A percentile compares a stretch with the other conserved stretches of the same genome.
These are phyloP conservation scores for Neonectria magnoliae DNA, from an alignment of 2,329 filamentous ascomycete species.

Conservation along the genomic window DNA sequence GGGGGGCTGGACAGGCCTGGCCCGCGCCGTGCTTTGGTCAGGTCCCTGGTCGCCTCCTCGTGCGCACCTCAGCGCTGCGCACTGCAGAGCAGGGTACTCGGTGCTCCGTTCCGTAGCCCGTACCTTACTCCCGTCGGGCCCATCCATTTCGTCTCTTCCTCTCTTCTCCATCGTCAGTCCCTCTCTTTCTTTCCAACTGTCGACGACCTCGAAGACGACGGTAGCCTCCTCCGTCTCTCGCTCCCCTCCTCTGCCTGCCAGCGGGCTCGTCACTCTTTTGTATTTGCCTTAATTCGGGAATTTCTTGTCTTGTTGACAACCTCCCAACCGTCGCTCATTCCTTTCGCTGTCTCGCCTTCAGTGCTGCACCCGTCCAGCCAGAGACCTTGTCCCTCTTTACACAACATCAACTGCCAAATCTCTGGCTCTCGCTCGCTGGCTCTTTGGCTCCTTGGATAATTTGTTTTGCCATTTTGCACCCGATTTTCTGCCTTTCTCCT, in stretches of 20 bases:
- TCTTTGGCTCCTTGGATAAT: slow-evolving; percentile 28
- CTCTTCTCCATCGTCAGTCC: slow-evolving; percentile 48
- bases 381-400: slow-evolving; percentile 39
- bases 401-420: slow-evolving; percentile 28
- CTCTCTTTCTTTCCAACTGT: slow-evolving; percentile 44
- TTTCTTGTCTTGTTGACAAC: slow-evolving; percentile 31
- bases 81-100: background rate
- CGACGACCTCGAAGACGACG: slow-evolving; percentile 47
- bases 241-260: slow-evolving; percentile 56
- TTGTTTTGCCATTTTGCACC: slow-evolving; percentile 20
- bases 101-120: background rate
- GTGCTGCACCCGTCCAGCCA: slow-evolving; percentile 12
- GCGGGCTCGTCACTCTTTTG: slow-evolving; percentile 61
- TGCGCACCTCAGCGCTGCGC: slow-evolving; percentile 9
- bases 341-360: slow-evolving; percentile 32
- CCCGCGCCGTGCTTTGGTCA: background rate
- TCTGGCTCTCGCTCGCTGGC: slow-evolving; percentile 34
- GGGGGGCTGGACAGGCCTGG: slow-evolving; percentile 22
- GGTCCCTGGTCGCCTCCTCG: slow-evolving; percentile 22
- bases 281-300: slow-evolving; percentile 37
- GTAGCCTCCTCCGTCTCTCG: slow-evolving; percentile 31
- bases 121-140: background rate
- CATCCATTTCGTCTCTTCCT: slow-evolving; percentile 34
- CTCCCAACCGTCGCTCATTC: slow-evolving; percentile 36
- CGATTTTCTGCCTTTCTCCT: slow-evolving; percentile 24